phyloP scores from a whole-genome alignment of 2,329 filamentous ascomycete genomes.

The Fusarium drepaniforme region DNA sequence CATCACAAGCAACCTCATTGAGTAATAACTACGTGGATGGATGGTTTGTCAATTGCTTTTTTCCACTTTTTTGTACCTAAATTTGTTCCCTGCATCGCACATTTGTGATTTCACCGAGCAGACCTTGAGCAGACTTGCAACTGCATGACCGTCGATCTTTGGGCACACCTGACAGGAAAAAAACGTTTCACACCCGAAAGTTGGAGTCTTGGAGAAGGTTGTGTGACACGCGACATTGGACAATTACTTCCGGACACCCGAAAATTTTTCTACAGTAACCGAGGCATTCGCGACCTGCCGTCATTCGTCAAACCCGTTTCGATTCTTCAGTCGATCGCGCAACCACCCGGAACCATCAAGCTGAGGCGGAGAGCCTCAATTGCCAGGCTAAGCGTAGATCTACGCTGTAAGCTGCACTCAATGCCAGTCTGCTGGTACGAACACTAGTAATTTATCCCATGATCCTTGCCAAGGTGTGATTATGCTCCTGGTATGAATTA shows the following conservation, averaged over 20 bases:
- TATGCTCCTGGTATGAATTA: background rate
- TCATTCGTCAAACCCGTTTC: background rate
- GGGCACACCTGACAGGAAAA: background rate
- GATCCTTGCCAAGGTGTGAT: background rate
- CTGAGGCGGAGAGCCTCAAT: background rate
- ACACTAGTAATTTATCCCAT: background rate
- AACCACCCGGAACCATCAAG: background rate
- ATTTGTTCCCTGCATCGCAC: background rate
- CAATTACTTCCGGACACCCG: background rate
- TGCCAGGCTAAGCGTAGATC: background rate
- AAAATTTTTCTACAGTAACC: background rate
- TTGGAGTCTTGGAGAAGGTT: background rate
- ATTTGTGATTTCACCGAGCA: background rate
- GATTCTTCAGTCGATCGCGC: background rate
- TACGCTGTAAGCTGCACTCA: background rate
- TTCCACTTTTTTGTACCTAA: background rate
- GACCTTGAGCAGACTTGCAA: background rate
- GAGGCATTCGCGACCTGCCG: background rate
- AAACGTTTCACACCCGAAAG: background rate
- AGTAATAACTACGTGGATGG: background rate
- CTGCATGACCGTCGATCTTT: background rate
- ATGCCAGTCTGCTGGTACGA: background rate
- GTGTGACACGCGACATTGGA: background rate
- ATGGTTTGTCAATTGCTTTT: background rate
- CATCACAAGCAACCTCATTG: background rate